Conservation (phyloP, 2,329 filamentous ascomycete species). For the Scortechinia acanthostroma region DNA sequence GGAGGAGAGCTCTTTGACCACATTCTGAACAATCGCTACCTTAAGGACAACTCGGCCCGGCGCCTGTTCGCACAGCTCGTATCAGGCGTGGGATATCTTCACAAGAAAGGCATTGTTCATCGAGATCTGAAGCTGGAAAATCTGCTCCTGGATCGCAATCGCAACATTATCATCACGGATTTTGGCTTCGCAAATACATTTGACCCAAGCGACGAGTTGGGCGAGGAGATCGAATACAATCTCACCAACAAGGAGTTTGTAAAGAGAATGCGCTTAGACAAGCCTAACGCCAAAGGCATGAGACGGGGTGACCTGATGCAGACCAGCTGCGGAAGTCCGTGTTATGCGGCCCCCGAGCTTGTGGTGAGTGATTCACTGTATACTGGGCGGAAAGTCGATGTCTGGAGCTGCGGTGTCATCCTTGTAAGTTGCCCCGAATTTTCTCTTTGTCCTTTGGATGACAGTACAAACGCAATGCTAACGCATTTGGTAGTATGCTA, state of each 20-base stretch:
- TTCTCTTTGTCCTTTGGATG: background rate
- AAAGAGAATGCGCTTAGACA: constrained; percentile 78
- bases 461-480: too few species aligned
- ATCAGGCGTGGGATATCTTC: constrained; percentile 91
- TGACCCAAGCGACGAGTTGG: constrained; percentile 78
- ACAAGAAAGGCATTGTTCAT: constrained; percentile 98
- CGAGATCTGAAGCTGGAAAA: constrained; percentile 96
- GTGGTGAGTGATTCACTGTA: constrained; percentile 97
- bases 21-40: constrained; percentile 90
- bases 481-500: constrained; percentile 67
- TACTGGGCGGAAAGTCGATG: constrained; percentile 93
- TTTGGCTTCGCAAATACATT: constrained; percentile 99
- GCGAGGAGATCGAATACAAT: constrained; percentile 82
- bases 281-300: constrained; percentile 65
- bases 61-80: constrained; percentile 91
- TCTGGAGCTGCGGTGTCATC: constrained; percentile 98
- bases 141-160: constrained; percentile 84
- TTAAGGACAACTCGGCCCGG: constrained; percentile 87
- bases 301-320: constrained; percentile 94
- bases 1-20: constrained; percentile 97
- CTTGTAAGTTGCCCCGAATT: constrained; percentile 56
- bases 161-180: constrained; percentile 99
- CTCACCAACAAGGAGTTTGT: constrained; percentile 82
- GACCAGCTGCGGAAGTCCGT: constrained; percentile 95
- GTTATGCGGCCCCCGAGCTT: constrained; percentile 91